phyloP scores from a whole-genome alignment of 345 rosid species.

The Pistacia atlantica region DNA sequence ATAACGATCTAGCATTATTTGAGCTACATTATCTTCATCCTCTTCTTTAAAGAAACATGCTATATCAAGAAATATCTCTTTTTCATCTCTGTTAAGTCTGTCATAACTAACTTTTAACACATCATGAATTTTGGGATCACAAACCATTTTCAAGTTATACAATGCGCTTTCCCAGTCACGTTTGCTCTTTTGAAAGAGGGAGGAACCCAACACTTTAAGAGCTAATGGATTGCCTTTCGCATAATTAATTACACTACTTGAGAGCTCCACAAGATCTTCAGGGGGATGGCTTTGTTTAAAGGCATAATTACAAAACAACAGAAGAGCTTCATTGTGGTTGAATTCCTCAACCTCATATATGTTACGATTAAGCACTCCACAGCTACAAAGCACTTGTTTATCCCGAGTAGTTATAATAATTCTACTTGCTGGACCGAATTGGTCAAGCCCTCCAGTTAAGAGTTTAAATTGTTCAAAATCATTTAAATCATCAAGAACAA shows the following conservation, averaged over 20 bases:
- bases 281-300: not conserved
- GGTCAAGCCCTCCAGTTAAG: too few relatives aligned
- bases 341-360: not conserved
- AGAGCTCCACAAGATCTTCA: not conserved
- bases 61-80: conserved; percentile 42
- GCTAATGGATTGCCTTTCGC: conserved; percentile 19
- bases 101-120: conserved; percentile 18
- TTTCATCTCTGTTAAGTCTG: not conserved
- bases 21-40: conserved; percentile 1
- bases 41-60: conserved; percentile 44
- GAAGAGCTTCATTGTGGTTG: not conserved
- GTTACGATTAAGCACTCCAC: not conserved
- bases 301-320: conserved; percentile 1
- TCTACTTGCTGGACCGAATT: too few relatives aligned
- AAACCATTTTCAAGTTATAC: not conserved
- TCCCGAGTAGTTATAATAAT: conserved; percentile 10
- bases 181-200: not conserved
- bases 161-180: conserved; percentile 1
- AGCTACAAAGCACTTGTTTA: not conserved
- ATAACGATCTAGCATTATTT: conserved; percentile 17
- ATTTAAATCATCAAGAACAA: not conserved
- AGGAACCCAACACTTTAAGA: conserved; percentile 4
- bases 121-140: not conserved
- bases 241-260: not conserved
- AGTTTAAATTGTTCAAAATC: not conserved